A percentile compares a stretch with the other conserved stretches of the same genome.
Conservation (phyloP, 345 rosid species). For the Euphorbia pulcherrima region DNA sequence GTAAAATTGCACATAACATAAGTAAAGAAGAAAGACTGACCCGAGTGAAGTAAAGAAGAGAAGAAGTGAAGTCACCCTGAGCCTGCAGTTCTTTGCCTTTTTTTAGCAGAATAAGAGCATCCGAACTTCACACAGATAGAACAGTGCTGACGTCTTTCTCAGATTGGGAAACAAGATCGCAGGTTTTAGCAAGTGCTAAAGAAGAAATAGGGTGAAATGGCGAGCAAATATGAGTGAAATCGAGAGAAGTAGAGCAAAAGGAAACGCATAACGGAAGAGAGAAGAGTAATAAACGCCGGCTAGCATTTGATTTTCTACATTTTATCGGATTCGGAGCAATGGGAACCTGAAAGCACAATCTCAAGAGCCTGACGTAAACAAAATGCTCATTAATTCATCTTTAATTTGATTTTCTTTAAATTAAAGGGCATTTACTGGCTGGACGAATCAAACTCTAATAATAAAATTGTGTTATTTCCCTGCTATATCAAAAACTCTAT, state of each 20-base stretch:
- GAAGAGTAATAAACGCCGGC: constrained; percentile 39
- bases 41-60: constrained; percentile 54
- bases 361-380: too few species aligned
- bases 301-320: neutral
- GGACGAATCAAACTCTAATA: too few species aligned
- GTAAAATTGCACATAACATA: too few species aligned
- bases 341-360: too few species aligned
- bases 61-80: constrained; percentile 42
- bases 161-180: constrained; percentile 33
- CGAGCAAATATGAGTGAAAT: neutral
- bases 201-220: constrained; percentile 3
- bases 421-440: too few species aligned
- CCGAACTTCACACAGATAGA: constrained; percentile 32
- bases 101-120: constrained; percentile 44
- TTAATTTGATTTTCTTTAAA: too few species aligned
- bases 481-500: too few species aligned
- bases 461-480: too few species aligned
- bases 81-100: constrained; percentile 52
- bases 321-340: constrained; percentile 17
- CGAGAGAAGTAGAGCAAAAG: neutral
- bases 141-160: constrained; percentile 34
- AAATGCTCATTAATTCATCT: too few species aligned
- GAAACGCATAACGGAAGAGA: constrained; percentile 31
- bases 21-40: constrained; percentile 12
- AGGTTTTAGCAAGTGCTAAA: constrained; percentile 27